Base-by-base conservation (phyloP, 2,329 filamentous ascomycete genomes). In the Exserohilum rostratum region DNA sequence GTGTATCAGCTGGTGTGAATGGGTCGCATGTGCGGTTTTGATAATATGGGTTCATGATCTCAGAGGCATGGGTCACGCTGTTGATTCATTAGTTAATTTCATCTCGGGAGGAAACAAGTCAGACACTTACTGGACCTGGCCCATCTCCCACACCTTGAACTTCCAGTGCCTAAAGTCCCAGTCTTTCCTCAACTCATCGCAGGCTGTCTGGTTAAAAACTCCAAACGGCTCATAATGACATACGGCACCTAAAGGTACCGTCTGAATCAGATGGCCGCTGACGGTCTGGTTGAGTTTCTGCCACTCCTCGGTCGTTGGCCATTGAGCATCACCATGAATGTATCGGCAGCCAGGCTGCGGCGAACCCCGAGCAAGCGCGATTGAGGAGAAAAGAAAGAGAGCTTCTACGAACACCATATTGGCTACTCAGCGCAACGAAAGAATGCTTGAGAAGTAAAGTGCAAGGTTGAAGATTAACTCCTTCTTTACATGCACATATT, bases 1-100 rank as follows among this genome's bases (percentile, higher is more conserved):
- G 45, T 70, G 58, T 15, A 61, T 57, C 50, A 69, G 72, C 6
- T 57, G 58, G 1, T 77, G 73, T 39, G 29, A 57, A 57, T 6
- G 50, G 46, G 4, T n/a, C n/a, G 38, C 55, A 57, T 46, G 78
- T 78, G 49, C 77, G 79, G 7, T 81, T 81, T 11, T 55, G 52
- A 27, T 56, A 65, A 5, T 33, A 40, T 74, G 76, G 48, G 77
- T 72, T 52, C 77, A 79, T 78, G 5, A 77, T 42, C 34, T 44
- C 45, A 10, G 34, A 29, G 3, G 42, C 11, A 3, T 13, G 10
- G 13, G 13, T 11, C 13, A 22, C 25, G 48, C 37, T 50, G 22
- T 27, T 6, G 5, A 5, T 15, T 6, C 17, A 11, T 35, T 46
- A 35, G 30, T 6, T 35, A 12, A 9, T 10, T 7, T 25, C 7